Evolutionary conservation across 352 stramenopile genomes (phyloP).

Genomic region (Peronospora tabacina): DNA sequence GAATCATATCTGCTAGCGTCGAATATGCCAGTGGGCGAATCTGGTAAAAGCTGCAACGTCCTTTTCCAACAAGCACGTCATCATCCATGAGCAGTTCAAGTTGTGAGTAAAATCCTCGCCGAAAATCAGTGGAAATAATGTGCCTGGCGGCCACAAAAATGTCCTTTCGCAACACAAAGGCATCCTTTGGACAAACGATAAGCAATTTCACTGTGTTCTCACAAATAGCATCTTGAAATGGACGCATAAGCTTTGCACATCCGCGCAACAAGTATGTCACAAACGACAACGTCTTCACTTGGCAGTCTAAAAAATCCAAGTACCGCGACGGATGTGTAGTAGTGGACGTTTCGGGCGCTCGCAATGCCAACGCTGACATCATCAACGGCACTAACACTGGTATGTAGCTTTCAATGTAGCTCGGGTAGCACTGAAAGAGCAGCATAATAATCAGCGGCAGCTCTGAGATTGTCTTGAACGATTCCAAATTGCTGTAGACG

Average conservation of each 20-base stretch:
- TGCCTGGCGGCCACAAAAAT: slow-evolving; percentile 93
- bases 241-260: slow-evolving; percentile 90
- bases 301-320: slow-evolving; percentile 90
- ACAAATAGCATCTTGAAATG: slow-evolving; percentile 92
- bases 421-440: slow-evolving; percentile 97
- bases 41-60: slow-evolving; percentile 75
- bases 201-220: slow-evolving; percentile 93
- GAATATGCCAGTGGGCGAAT: slow-evolving; percentile 94
- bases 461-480: slow-evolving; percentile 94
- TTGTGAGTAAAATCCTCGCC: slow-evolving; percentile 92
- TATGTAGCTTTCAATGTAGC: slow-evolving; percentile 94
- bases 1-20: slow-evolving; percentile 96
- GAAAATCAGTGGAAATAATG: slow-evolving; percentile 97
- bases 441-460: slow-evolving; percentile 97
- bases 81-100: slow-evolving; percentile 95
- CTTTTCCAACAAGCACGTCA: slow-evolving; percentile 88
- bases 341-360: slow-evolving; percentile 51
- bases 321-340: slow-evolving; percentile 62
- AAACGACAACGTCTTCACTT: slow-evolving; percentile 98
- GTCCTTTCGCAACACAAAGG: slow-evolving; percentile 92
- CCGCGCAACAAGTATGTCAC: slow-evolving; percentile 93
- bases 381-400: slow-evolving; percentile 93
- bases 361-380: slow-evolving; percentile 91
- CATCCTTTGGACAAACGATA: slow-evolving; percentile 90
- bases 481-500: slow-evolving; percentile 82